A percentile compares a stretch with the other conserved stretches of the same genome.
These are phyloP conservation scores for Ustilaginoidea virens DNA, from an alignment of 2,329 filamentous ascomycete genomes.

Conservation along the genomic window DNA sequence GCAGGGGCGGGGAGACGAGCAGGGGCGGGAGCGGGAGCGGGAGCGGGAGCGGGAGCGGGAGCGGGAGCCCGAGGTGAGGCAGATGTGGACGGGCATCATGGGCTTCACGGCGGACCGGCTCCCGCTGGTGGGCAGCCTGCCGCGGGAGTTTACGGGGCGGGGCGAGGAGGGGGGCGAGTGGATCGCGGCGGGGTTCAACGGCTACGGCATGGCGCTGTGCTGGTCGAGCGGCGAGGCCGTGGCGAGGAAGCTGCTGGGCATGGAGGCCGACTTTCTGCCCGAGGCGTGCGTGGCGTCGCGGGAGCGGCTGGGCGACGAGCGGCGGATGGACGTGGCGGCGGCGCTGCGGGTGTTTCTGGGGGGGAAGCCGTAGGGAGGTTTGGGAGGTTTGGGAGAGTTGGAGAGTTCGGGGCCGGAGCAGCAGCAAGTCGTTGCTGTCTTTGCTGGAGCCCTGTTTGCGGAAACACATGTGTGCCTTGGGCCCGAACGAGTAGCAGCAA, in stretches of 20 bases:
- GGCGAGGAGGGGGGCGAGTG: slow-evolving; percentile 22
- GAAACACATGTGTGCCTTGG: no score
- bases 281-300: slow-evolving; percentile 8
- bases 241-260: slow-evolving; percentile 11
- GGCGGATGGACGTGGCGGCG: slow-evolving; percentile 1
- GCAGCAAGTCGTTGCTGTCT: no score
- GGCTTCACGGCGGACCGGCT: slow-evolving; percentile 27
- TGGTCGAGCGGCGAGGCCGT: slow-evolving; percentile 30
- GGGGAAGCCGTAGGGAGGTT: slow-evolving; percentile 1
- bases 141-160: slow-evolving; percentile 12
- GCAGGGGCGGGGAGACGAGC: no score
- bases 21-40: no score
- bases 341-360: slow-evolving; percentile 1
- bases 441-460: no score
- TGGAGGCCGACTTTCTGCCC: slow-evolving; percentile 10
- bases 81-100: slow-evolving; percentile 31
- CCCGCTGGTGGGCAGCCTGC: slow-evolving; percentile 29
- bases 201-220: slow-evolving; percentile 34
- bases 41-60: no score
- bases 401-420: no score
- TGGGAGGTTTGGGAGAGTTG: no score
- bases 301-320: slow-evolving; percentile 3
- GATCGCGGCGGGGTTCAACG: slow-evolving; percentile 31
- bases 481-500: no score
- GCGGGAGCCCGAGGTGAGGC: slow-evolving; percentile 18